Evolutionary conservation across 2,329 filamentous ascomycete genomes (phyloP), one percentile per base, ranked within the genome.

Genomic region (Coniochaeta prunicola): DNA sequence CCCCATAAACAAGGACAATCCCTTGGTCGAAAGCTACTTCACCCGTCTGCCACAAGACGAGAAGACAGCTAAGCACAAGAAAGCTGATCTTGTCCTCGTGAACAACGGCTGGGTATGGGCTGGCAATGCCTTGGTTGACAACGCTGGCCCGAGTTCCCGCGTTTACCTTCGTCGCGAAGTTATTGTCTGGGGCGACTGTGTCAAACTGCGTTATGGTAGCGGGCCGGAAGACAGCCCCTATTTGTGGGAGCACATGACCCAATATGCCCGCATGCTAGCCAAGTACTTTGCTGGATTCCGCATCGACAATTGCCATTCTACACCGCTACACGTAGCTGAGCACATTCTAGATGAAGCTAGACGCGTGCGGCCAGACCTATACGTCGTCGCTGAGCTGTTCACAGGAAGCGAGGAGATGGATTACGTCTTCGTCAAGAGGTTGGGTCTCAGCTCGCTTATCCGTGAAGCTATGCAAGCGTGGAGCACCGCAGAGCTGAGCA

Each of bases 91-190:
- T 53, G 90, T 91, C 2, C 76, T 99, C 57, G 92, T 88, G 42
- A 97, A 97, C 74, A 99, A 99, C 69, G 94, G 94, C 48, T 99
- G 94, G 94, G 92, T 99, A 9, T 99, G 94, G 94, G 93, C 91
- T 60, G 93, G 93, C 6, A 96, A 97, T 74, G 93, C 94, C 1
- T 83, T 97, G 73, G 82, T 91, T 48, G 94, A 99, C 75, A 94
- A 97, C 68, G 94, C 94, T 31, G 96, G 96, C 0, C 89, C 92
- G 0, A 80, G 90, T 53, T 96, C 93, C 9, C 87, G 88, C 59
- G 92, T 93, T n/a, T 99, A 99, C 69, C 82, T 99, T n/a, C 85
- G 91, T 57, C 85, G 94, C 65, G 92, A 99, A 73, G 91, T 99
- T 61, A 97, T 99, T 65, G 90, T 97, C 31, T 99, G 94, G 94